A percentile compares a stretch with the other conserved stretches of the same genome.
Conservation (phyloP, 768 basidiomycete genomes). For the Leucocoprinus sp. region DNA sequence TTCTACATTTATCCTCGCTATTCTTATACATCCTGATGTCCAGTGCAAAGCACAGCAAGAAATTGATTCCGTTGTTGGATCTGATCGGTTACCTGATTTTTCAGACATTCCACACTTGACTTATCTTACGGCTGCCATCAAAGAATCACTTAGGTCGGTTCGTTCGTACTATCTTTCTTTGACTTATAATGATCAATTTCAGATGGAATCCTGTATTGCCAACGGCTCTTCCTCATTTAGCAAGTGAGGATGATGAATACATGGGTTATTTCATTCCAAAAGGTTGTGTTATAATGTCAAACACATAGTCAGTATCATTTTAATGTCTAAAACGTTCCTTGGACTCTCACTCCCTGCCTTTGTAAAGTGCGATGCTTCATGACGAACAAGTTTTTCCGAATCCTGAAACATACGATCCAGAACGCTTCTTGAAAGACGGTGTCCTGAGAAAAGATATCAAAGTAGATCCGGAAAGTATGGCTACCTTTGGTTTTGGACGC, state of each 20-base stretch:
- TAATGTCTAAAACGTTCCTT: not conserved
- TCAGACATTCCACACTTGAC: constrained; percentile 15
- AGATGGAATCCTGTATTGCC: constrained; percentile 11
- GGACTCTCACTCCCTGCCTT: not conserved
- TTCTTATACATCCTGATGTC: constrained; percentile 13
- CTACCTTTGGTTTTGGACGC: not conserved
- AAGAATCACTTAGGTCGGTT: constrained; percentile 16
- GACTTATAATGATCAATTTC: not conserved
- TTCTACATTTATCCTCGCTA: constrained; percentile 7
- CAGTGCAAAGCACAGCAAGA: constrained; percentile 18
- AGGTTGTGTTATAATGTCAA: constrained; percentile 3
- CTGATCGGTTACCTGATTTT: constrained; percentile 17
- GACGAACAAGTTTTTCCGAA: constrained; percentile 1
- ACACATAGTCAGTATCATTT: constrained; percentile 7
- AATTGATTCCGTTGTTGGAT: constrained; percentile 17
- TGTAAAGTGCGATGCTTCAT: constrained; percentile 3
- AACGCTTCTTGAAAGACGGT: constrained; percentile 2
- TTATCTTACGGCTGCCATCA: constrained; percentile 18
- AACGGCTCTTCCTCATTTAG: constrained; percentile 9
- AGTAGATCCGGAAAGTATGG: not conserved
- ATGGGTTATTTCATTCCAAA: constrained; percentile 13
- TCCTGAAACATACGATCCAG: constrained; percentile 1
- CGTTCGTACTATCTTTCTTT: not conserved
- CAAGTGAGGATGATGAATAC: constrained; percentile 11
- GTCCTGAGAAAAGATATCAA: not conserved